phyloP scores from a whole-genome alignment of 768 basidiomycete species.

The Kwoniella newhampshirensis region DNA sequence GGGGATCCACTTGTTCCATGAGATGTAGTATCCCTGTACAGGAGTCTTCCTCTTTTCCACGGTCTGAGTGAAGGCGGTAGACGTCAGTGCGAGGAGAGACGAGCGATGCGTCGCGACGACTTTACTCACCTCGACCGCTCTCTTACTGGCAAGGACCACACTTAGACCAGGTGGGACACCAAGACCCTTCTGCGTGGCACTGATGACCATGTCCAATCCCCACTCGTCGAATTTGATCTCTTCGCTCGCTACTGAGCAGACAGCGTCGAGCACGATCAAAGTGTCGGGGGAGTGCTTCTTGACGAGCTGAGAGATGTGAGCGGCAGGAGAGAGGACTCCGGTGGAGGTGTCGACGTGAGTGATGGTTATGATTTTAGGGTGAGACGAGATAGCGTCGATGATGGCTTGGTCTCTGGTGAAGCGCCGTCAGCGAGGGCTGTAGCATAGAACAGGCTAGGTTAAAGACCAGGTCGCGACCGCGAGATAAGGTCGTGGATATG shows the following conservation, averaged over 20 bases:
- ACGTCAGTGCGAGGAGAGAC: neutral
- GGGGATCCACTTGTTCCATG: conserved; percentile 83
- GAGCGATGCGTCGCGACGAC: neutral
- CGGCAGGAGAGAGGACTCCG: conserved; percentile 83
- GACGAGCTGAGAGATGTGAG: conserved; percentile 71
- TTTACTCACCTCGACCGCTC: conserved; percentile 67
- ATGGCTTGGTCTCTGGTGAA: conserved; percentile 45
- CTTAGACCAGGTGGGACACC: conserved; percentile 90
- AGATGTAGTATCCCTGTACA: conserved; percentile 77
- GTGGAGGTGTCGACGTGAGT: conserved; percentile 64
- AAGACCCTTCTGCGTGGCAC: conserved; percentile 63
- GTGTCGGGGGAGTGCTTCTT: conserved; percentile 78
- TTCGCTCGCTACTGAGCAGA: conserved; percentile 93
- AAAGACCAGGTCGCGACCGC: no score
- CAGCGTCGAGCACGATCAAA: conserved; percentile 84
- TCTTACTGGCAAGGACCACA: conserved; percentile 75
- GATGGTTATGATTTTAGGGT: conserved; percentile 85
- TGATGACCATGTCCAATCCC: conserved; percentile 78
- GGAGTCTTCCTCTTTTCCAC: conserved; percentile 66
- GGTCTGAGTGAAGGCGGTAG: conserved; percentile 54
- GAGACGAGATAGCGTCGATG: conserved; percentile 63
- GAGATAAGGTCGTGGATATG: no score
- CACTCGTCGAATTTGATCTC: conserved; percentile 92
- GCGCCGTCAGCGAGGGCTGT: neutral
- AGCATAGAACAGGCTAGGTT: no score